A percentile compares a stretch with the other conserved stretches of the same genome.
Conservation (phyloP, 352 stramenopile species). For the Elongisporangium anandrum region DNA sequence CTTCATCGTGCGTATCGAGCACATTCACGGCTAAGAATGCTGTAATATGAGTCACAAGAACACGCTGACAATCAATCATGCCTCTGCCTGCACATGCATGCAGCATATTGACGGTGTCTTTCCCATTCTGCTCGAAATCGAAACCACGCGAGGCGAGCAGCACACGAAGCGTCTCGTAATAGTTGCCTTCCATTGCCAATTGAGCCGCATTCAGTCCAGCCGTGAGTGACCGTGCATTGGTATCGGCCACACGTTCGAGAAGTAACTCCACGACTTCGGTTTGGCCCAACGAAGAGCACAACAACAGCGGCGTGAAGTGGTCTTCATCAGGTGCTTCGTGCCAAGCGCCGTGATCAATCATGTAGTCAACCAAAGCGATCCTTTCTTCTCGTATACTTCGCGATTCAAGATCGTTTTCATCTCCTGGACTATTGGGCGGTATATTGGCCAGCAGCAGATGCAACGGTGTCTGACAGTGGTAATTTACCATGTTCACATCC, state of each 20-base stretch:
- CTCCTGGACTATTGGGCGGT: not conserved
- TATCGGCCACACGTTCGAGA: slow-evolving; percentile 59
- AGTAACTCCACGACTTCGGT: slow-evolving; percentile 62
- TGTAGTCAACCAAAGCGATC: slow-evolving; percentile 59
- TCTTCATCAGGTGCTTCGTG: slow-evolving; percentile 64
- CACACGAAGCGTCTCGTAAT: slow-evolving; percentile 33
- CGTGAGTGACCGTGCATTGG: slow-evolving; percentile 26
- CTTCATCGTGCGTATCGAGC: slow-evolving; percentile 51
- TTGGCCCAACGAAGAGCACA: slow-evolving; percentile 55
- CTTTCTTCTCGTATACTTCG: slow-evolving; percentile 26
- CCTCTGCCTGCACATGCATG: slow-evolving; percentile 61
- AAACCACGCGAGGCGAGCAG: slow-evolving; percentile 54
- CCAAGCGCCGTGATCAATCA: slow-evolving; percentile 85
- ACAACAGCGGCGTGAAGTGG: slow-evolving; percentile 58
- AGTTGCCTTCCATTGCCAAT: slow-evolving; percentile 59
- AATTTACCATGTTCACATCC: slow-evolving; percentile 66
- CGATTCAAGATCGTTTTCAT: slow-evolving; percentile 6
- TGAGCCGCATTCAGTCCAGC: slow-evolving; percentile 44
- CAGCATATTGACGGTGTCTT: slow-evolving; percentile 43
- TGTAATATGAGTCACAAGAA: slow-evolving; percentile 43
- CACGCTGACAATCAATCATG: slow-evolving; percentile 44
- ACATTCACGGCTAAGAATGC: slow-evolving; percentile 21
- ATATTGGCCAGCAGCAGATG: slow-evolving; percentile 68
- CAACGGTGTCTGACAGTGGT: slow-evolving; percentile 49
- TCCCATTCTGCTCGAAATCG: slow-evolving; percentile 26